Conservation (phyloP, 768 basidiomycete genomes). For the Hygrophoropsis aurantiaca region DNA sequence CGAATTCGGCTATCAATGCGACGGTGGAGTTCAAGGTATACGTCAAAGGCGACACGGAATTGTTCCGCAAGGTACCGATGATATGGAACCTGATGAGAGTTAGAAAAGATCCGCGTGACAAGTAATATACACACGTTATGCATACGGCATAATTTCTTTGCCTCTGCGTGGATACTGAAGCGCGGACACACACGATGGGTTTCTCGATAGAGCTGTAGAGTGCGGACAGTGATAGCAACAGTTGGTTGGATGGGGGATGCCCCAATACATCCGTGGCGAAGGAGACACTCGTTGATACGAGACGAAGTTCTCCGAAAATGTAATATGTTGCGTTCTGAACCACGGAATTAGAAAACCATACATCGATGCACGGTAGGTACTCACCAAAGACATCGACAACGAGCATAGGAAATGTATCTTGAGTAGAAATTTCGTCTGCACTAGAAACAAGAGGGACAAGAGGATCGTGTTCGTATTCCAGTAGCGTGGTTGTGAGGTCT, state of each 20-base stretch:
- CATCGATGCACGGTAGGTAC: too few species aligned
- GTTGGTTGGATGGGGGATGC: conserved; percentile 6
- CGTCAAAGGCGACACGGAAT: conserved; percentile 38
- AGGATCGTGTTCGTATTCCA: too few species aligned
- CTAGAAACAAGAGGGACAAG: too few species aligned
- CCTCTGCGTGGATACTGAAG: conserved; percentile 24
- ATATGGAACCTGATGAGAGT: conserved; percentile 24
- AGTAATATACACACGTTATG: conserved; percentile 14
- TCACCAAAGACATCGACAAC: too few species aligned
- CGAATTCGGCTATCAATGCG: conserved; percentile 19
- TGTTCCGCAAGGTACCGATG: conserved; percentile 23
- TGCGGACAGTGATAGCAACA: conserved; percentile 20
- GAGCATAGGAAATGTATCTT: too few species aligned
- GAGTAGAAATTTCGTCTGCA: too few species aligned
- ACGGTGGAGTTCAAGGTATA: conserved; percentile 29
- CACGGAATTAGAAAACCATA: too few species aligned
- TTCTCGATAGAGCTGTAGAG: conserved; percentile 19
- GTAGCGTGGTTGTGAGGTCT: too few species aligned
- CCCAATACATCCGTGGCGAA: not conserved
- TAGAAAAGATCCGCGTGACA: conserved; percentile 1
- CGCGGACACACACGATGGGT: conserved; percentile 12
- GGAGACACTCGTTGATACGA: too few species aligned
- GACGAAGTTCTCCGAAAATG: too few species aligned
- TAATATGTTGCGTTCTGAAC: too few species aligned
- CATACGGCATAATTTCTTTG: conserved; percentile 23